Conservation (phyloP, 768 basidiomycete species). For the Boletus subcaerulescens region DNA sequence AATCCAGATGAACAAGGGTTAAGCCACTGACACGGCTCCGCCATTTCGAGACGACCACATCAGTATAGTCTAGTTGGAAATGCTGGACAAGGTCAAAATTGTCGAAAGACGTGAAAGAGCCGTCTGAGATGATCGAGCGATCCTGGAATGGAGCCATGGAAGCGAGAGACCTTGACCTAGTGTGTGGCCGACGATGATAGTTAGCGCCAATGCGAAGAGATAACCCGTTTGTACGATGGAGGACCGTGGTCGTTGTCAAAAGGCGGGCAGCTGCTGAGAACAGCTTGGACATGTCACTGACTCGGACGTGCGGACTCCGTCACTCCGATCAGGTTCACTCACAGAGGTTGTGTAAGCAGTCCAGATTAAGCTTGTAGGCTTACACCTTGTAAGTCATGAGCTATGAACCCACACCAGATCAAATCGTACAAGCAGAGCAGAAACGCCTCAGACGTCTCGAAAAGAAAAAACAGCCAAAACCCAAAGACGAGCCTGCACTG, state of each 20-base stretch:
- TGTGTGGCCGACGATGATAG: neutral
- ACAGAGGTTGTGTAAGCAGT: no score
- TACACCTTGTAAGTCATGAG: slow-evolving; percentile 2
- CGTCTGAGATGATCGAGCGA: slow-evolving; percentile 15
- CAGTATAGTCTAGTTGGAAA: slow-evolving; percentile 72
- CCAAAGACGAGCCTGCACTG: neutral
- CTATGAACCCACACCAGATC: slow-evolving; percentile 47
- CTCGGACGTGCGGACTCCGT: neutral
- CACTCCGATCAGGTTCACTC: no score
- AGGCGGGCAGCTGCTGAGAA: slow-evolving; percentile 22
- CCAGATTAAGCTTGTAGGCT: no score
- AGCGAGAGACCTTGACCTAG: slow-evolving; percentile 16
- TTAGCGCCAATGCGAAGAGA: neutral
- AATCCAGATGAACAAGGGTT: slow-evolving; percentile 86
- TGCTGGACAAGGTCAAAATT: slow-evolving; percentile 83
- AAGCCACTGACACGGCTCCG: slow-evolving; percentile 83
- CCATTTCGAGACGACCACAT: slow-evolving; percentile 86
- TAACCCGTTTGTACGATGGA: slow-evolving; percentile 10
- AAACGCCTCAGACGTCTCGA: slow-evolving; percentile 43
- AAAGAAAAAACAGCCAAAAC: slow-evolving; percentile 33
- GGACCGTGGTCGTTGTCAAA: slow-evolving; percentile 10
- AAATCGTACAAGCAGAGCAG: slow-evolving; percentile 51
- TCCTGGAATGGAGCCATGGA: slow-evolving; percentile 30
- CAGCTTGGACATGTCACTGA: slow-evolving; percentile 25
- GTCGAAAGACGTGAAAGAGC: slow-evolving; percentile 44